phyloP scores from a whole-genome alignment of 495 filamentous ascomycete species.

The Hypoxylon perforatum region DNA sequence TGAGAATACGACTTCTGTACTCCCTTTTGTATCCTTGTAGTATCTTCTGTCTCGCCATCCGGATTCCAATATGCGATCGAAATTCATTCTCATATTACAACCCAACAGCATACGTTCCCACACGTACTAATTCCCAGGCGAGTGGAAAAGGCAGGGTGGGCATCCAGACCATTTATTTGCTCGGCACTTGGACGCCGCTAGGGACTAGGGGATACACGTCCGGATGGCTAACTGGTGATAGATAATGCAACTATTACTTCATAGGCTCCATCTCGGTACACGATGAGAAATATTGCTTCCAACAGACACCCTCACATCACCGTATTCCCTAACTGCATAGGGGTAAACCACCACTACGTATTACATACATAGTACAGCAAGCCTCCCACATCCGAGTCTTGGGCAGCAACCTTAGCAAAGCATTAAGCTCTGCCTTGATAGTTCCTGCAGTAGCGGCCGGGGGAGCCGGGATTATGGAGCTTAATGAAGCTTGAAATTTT shows the following conservation, averaged over 20 bases:
- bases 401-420: slow-evolving; percentile 20
- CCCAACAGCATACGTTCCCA: neutral
- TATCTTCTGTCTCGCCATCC: neutral
- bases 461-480: slow-evolving; percentile 21
- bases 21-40: slow-evolving; percentile 11
- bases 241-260: slow-evolving; percentile 10
- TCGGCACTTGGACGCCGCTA: slow-evolving; percentile 34
- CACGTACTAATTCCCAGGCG: slow-evolving; percentile 16
- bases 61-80: neutral
- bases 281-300: slow-evolving; percentile 8
- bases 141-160: slow-evolving; percentile 14
- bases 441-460: slow-evolving; percentile 41
- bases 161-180: slow-evolving; percentile 25
- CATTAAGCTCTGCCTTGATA: slow-evolving; percentile 24
- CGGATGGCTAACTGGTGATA: slow-evolving; percentile 15
- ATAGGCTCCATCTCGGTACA: slow-evolving; percentile 10
- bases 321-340: neutral
- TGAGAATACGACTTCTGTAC: slow-evolving; percentile 38
- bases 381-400: slow-evolving; percentile 29
- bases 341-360: neutral
- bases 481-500: slow-evolving; percentile 20
- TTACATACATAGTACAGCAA: slow-evolving; percentile 8
- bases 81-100: neutral
- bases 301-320: slow-evolving; percentile 3
- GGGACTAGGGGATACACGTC: neutral